Conservation (phyloP, 2,329 filamentous ascomycete genomes). For the Delphinella strobiligena region DNA sequence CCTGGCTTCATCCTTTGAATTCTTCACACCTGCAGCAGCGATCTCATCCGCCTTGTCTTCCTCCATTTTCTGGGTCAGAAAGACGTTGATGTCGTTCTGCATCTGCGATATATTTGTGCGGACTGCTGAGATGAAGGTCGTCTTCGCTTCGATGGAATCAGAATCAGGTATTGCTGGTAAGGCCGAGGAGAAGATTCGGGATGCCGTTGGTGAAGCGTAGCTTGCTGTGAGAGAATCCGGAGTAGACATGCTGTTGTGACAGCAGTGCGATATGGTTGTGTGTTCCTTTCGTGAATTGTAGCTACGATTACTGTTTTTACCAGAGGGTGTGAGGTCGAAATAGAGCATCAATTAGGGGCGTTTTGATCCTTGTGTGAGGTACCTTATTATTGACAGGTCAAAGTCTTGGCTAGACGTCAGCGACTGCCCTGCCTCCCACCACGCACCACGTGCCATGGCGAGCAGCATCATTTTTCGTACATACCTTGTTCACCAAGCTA, state of each 20-base stretch:
- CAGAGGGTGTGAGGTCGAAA: not conserved
- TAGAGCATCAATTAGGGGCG: not conserved
- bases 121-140: conserved; percentile 47
- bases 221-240: conserved; percentile 11
- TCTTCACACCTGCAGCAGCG: conserved; percentile 11
- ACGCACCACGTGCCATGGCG: no score
- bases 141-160: conserved; percentile 37
- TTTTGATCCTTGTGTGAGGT: no score
- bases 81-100: conserved; percentile 57
- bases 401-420: not conserved
- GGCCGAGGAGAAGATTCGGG: conserved; percentile 14
- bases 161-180: conserved; percentile 12
- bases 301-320: not conserved
- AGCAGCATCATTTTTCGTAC: no score
- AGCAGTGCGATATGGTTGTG: not conserved
- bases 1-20: conserved; percentile 23
- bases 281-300: no score
- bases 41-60: conserved; percentile 48
- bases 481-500: no score
- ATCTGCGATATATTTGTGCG: conserved; percentile 43
- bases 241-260: not conserved
- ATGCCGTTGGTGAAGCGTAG: conserved; percentile 15
- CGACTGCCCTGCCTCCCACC: not conserved
- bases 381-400: no score
- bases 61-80: conserved; percentile 64